Evolutionary conservation across 352 stramenopile species (phyloP).

Genomic region (Phytophthora cactorum): DNA sequence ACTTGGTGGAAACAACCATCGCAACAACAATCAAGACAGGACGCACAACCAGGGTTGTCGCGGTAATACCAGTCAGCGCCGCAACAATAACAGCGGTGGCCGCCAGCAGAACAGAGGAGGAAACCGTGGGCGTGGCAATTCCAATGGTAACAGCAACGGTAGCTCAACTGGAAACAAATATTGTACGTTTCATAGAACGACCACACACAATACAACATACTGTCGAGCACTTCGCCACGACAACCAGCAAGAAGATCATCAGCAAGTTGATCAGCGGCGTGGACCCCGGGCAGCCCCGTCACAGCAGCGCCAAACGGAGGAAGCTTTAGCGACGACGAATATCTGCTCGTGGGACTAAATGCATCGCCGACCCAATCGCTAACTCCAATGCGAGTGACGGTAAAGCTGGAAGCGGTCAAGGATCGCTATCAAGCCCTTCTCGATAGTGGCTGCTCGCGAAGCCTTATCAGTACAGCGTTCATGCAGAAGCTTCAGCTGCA

Average conservation of each 20-base stretch:
- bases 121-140: background rate
- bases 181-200: slow-evolving; percentile 12
- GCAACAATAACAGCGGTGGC: background rate
- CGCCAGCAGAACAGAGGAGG: background rate
- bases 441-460: slow-evolving; percentile 7
- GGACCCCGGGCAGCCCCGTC: too few species aligned
- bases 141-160: background rate
- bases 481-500: background rate
- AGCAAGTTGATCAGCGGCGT: slow-evolving; percentile 3
- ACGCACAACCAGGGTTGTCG: background rate
- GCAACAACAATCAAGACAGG: too few species aligned
- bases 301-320: background rate
- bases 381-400: slow-evolving; percentile 1
- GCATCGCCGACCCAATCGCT: background rate
- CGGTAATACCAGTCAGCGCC: background rate
- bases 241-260: slow-evolving; percentile 8
- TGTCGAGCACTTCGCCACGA: slow-evolving; percentile 1
- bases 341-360: slow-evolving; percentile 13
- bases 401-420: slow-evolving; percentile 6
- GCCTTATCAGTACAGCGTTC: slow-evolving; percentile 5
- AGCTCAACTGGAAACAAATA: slow-evolving; percentile 9
- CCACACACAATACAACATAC: slow-evolving; percentile 11
- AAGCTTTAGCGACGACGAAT: slow-evolving; percentile 13
- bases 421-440: slow-evolving; percentile 6
- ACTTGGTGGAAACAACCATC: too few species aligned